Evolutionary conservation across 2,329 filamentous ascomycete genomes (phyloP), one percentile per base, ranked within the genome.

Genomic region (Colletotrichum salicis): DNA sequence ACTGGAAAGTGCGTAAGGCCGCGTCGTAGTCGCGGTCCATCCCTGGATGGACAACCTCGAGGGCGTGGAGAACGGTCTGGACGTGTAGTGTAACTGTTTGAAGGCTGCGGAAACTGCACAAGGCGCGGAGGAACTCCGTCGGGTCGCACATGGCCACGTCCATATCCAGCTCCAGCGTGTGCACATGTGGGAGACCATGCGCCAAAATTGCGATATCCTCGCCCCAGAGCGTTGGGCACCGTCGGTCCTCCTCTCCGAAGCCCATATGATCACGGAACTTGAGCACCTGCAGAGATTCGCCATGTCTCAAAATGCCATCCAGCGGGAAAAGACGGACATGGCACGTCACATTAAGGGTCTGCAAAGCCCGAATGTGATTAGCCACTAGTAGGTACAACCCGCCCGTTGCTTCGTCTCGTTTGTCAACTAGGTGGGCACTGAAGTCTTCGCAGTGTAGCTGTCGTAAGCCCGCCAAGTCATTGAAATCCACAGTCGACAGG

Each of bases 101-200:
- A 15, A 87, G 79, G 8, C 75, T 75, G 4, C 78, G 80, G 64
- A 87, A 86, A 3, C 70, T 72, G 74, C 81, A 81, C 1, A 86
- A 72, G 4, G 80, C 79, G 5, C 74, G 71, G 6, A 87, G 77
- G 72, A 86, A 86, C 10, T 76, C 72, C 0, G 73, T 41, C 6
- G 80, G 77, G n/a, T 82, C 80, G 71, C 80, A 81, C 11, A 78
- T 66, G 3, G 75, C 75, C n/a, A 76, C 74, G 70, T 87, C 85
- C 79, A 87, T 81, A 75, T 87, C 86, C 11, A 88, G 73, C 76
- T 87, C 86, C 5, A 87, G 81, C 0, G 79, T 80, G 33, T 80
- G 79, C 4, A 87, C 78, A 4, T 73, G 59, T 4, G 70, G 71
- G 6, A 87, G 72, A 3, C 71, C 67, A 2, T 64, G 70, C 0